Base-by-base conservation (phyloP, 192 early-diverging fungal species). In the Umbelopsis ramanniana region DNA sequence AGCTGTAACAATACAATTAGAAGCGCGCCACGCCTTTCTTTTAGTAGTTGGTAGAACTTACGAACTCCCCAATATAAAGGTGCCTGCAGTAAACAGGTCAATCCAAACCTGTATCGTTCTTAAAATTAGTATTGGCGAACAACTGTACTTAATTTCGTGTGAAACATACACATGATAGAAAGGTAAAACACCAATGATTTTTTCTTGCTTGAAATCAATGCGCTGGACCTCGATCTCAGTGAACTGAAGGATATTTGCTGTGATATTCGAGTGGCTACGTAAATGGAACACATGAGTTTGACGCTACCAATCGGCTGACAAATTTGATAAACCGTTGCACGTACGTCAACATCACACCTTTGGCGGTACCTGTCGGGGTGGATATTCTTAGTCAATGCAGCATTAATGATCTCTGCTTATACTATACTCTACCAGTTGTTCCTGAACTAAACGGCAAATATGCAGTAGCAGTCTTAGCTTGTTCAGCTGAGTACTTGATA, bases 341-440 rank as follows among this genome's bases (percentile, higher is more conserved):
- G 91, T 94, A 3, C 40, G 40, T 43, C 6, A 91, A 88, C 57
- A 86, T 82, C 19, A 97, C 93, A 72, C 94, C 94, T 76, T 98
- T 98, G 43, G 91, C 89, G 53, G 75, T 83, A 12, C 93, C 89
- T 1, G 81, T 86, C 19, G 87, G 40, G 11, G 40, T 1, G 6
- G 40, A 43, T 6, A 43, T 43, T 43, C 4, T 43, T 12, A 43
- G 11, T 43, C 6, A 43, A 40, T 40, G 38, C 38, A 6, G 8
- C 3, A 40, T 40, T 6, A 40, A 40, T 40, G 38, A 40, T 8
- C 38, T 8, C 38, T 40, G 38, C 4, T 40, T 6, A 40, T 40
- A 40, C 3, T 40, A 43, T 43, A 43, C 40, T 43, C 76, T 83
- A 12, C 93, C 89, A 0, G 82, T 87, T 17, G 87, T 89, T 6